These are phyloP conservation scores for Globisporangium radiosum DNA, from an alignment of 352 stramenopile species.

Conservation along the genomic window DNA sequence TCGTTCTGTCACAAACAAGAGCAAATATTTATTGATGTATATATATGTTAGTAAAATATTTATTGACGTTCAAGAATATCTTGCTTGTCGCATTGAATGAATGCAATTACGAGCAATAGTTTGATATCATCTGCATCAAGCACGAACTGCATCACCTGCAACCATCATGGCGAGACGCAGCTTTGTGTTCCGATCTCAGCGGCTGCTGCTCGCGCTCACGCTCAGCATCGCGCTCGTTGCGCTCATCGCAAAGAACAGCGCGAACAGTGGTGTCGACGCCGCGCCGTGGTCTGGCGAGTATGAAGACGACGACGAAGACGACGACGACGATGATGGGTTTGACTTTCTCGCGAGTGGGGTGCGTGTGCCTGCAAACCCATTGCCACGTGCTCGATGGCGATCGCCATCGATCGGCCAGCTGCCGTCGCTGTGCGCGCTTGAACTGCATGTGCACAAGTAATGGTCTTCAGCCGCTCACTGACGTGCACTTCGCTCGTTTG, in stretches of 20 bases:
- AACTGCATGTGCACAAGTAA: not conserved
- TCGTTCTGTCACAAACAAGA: too few species aligned
- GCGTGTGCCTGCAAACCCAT: not conserved
- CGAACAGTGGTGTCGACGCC: not conserved
- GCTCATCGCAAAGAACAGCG: not conserved
- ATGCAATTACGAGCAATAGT: not conserved
- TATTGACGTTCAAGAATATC: too few species aligned
- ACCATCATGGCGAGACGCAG: not conserved
- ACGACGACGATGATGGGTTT: slow-evolving; percentile 26
- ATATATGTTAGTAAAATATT: too few species aligned
- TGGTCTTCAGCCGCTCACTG: not conserved
- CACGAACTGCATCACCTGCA: not conserved
- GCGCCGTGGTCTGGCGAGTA: not conserved
- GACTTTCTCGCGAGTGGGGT: slow-evolving; percentile 31
- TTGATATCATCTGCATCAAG: not conserved
- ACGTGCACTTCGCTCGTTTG: not conserved
- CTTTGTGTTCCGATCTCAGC: not conserved
- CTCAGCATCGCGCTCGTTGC: slow-evolving; percentile 9
- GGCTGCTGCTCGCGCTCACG: slow-evolving; percentile 9
- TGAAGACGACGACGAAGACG: slow-evolving; percentile 18
- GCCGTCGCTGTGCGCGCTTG: too few species aligned
- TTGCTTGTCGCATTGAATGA: too few species aligned
- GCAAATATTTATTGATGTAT: too few species aligned
- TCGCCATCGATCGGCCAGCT: too few species aligned
- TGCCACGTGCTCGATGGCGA: too few species aligned